A percentile compares a stretch with the other conserved stretches of the same genome.
Evolutionary conservation across 73 alveolate species (phyloP).

Genomic region (Halteria grandinella): DNA sequence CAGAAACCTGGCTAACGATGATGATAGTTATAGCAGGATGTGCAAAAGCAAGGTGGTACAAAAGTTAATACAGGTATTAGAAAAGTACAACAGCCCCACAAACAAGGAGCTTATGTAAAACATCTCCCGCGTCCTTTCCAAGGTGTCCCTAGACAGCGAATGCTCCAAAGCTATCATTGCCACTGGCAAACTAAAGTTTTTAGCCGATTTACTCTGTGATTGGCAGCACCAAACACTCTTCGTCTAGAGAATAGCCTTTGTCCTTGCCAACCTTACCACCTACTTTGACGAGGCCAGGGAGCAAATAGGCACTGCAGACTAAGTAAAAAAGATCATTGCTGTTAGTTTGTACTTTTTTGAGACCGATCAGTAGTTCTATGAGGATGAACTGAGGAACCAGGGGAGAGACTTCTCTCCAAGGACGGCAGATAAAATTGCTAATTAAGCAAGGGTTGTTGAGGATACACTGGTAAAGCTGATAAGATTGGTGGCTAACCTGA

Average conservation of each 20-base stretch:
- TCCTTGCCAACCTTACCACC: conserved; percentile 78
- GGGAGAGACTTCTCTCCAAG: too few relatives aligned
- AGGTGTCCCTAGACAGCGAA: conserved; percentile 59
- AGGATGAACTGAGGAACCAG: too few relatives aligned
- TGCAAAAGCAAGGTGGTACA: neutral
- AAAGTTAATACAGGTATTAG: conserved; percentile 24
- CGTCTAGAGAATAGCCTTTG: conserved; percentile 66
- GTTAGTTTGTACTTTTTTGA: too few relatives aligned
- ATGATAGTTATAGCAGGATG: neutral
- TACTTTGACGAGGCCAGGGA: conserved; percentile 60
- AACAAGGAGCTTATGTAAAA: conserved; percentile 59
- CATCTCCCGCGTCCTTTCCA: conserved; percentile 60
- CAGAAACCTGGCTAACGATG: conserved; percentile 73
- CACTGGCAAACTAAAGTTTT: neutral
- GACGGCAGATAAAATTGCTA: too few relatives aligned
- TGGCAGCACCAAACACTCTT: neutral
- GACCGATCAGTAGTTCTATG: too few relatives aligned
- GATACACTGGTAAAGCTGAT: conserved; percentile 68
- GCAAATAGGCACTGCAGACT: conserved; percentile 6
- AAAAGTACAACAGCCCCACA: conserved; percentile 39
- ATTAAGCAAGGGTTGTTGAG: conserved; percentile 55
- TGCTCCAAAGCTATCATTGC: conserved; percentile 21
- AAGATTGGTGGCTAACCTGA: conserved; percentile 70
- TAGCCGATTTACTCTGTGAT: neutral
- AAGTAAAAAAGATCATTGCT: too few relatives aligned